Conservation (phyloP, 2,329 filamentous ascomycete genomes). For the Xylariales sp. region DNA sequence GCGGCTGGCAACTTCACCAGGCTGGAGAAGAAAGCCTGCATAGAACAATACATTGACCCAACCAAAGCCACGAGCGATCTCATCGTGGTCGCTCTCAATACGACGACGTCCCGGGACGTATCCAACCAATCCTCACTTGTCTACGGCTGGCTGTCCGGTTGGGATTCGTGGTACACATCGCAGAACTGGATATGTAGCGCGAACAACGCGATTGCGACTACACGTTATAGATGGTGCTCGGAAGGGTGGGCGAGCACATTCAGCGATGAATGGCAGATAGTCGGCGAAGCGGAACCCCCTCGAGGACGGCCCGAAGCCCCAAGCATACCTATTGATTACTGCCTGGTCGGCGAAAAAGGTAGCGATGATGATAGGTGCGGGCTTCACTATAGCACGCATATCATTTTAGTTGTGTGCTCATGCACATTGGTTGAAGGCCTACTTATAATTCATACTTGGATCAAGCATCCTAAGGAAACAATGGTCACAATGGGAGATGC, state of each 20-base stretch:
- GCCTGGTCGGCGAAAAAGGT: slow-evolving; percentile 4
- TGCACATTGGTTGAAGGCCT: slow-evolving; percentile 3
- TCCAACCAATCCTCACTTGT: slow-evolving; percentile 7
- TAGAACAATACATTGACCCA: slow-evolving; percentile 3
- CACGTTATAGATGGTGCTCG: not conserved
- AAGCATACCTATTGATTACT: slow-evolving; percentile 6
- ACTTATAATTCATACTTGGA: slow-evolving; percentile 2
- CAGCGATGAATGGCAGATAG: not conserved
- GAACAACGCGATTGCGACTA: not conserved
- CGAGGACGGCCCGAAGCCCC: too few relatives aligned
- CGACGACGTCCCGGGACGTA: not conserved
- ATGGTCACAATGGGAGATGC: slow-evolving; percentile 10
- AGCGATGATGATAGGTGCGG: slow-evolving; percentile 5
- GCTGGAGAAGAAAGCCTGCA: not conserved
- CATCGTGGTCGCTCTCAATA: slow-evolving; percentile 8
- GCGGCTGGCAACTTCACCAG: not conserved
- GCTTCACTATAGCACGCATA: slow-evolving; percentile 8
- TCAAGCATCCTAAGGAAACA: not conserved
- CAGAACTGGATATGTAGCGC: slow-evolving; percentile 5
- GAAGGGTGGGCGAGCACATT: not conserved
- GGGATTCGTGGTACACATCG: slow-evolving; percentile 1
- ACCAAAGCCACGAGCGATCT: slow-evolving; percentile 1
- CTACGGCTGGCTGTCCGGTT: slow-evolving; percentile 3
- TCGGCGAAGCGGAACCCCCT: not conserved
- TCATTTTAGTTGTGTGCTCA: slow-evolving; percentile 3